Evolutionary conservation across 2,329 filamentous ascomycete genomes (phyloP).

Genomic region (Mycosphaerella sp.): DNA sequence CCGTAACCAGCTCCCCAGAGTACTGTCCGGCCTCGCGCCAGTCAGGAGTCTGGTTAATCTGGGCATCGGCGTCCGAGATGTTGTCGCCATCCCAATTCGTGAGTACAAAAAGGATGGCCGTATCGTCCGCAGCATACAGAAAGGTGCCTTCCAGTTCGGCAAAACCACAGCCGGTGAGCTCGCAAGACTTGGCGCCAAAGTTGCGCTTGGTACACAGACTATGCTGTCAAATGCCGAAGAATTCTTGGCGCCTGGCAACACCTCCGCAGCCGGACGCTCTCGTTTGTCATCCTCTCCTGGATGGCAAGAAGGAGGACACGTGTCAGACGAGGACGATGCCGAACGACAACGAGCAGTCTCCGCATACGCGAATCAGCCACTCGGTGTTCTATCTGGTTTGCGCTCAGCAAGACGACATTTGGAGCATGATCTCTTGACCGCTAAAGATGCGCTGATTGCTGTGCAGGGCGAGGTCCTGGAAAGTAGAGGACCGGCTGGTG

Average conservation of each 20-base stretch:
- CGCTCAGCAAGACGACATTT: conserved; percentile 76
- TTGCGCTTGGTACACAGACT: conserved; percentile 93
- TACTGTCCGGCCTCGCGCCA: conserved; percentile 81
- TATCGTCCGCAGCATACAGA: conserved; percentile 83
- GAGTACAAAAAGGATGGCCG: conserved; percentile 94
- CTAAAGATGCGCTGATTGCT: conserved; percentile 86
- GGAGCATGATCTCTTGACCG: conserved; percentile 77
- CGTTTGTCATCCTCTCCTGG: conserved; percentile 27
- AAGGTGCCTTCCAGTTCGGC: conserved; percentile 83
- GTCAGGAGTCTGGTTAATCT: conserved; percentile 90
- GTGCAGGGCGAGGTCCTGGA: conserved; percentile 90
- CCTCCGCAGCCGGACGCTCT: conserved; percentile 17
- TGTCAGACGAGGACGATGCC: conserved; percentile 57
- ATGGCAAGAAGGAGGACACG: conserved; percentile 38
- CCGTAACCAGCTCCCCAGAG: conserved; percentile 77
- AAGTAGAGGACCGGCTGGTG: conserved; percentile 71
- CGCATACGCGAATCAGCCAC: conserved; percentile 88
- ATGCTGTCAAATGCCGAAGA: conserved; percentile 83
- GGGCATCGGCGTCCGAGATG: conserved; percentile 75
- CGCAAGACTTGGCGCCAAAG: conserved; percentile 88
- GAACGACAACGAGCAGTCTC: conserved; percentile 75
- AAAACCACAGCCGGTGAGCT: conserved; percentile 90
- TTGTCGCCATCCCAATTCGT: conserved; percentile 81
- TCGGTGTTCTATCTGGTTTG: conserved; percentile 80
- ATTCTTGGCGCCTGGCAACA: conserved; percentile 50